Percentiles rank a stretch among this genome's conserved stretches.
These are phyloP conservation scores for Cynanchum wilfordii DNA, from an alignment of 257 asterid genomes.

Conservation along the genomic window DNA sequence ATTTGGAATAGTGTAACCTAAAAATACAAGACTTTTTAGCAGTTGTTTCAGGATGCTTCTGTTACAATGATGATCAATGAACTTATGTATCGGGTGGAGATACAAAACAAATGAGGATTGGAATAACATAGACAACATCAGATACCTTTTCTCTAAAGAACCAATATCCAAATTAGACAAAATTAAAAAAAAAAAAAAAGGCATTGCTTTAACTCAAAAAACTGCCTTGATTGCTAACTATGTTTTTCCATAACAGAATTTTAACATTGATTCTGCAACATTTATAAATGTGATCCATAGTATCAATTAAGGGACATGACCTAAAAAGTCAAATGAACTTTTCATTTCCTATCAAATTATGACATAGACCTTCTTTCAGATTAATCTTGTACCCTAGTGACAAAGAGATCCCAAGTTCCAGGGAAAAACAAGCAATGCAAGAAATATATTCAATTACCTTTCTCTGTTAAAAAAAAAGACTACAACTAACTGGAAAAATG, in stretches of 20 bases:
- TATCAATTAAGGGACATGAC: constrained; percentile 1
- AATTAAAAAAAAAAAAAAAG: background rate
- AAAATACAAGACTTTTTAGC: constrained; percentile 29
- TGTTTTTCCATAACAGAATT: background rate
- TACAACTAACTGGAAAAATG: background rate
- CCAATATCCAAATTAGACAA: background rate
- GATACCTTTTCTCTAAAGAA: background rate
- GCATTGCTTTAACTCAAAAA: background rate
- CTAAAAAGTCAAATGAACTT: background rate
- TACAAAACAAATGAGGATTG: background rate
- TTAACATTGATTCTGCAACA: background rate
- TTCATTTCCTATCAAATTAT: background rate
- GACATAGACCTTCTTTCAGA: background rate
- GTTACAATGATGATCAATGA: background rate
- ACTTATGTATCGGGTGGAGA: background rate
- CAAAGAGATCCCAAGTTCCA: background rate
- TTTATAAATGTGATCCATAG: too few species aligned
- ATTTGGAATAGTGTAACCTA: constrained; percentile 41
- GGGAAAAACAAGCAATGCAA: background rate
- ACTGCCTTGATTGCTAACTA: background rate
- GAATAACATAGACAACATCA: background rate
- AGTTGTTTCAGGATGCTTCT: constrained; percentile 14
- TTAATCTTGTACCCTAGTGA: background rate
- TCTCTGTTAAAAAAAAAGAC: background rate
- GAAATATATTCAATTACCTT: background rate